These are phyloP conservation scores for Thielaviopsis punctulata DNA, from an alignment of 2,329 filamentous ascomycete genomes.

Conservation along the genomic window DNA sequence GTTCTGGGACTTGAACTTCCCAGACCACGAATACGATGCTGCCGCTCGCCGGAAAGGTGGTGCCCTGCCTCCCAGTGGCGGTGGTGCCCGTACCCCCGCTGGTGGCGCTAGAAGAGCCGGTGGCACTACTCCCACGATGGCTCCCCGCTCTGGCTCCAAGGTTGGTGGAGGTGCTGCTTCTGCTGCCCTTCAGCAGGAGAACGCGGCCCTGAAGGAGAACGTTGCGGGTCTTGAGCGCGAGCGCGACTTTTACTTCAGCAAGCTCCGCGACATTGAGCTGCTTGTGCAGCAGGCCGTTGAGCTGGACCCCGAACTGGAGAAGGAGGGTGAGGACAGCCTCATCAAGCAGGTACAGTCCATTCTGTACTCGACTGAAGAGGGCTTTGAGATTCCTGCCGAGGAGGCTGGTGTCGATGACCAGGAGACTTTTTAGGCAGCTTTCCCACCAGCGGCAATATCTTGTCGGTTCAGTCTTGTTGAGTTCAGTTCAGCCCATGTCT, in stretches of 20 bases:
- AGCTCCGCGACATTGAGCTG: constrained; percentile 90
- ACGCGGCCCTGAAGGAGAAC: constrained; percentile 79
- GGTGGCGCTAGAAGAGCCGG: constrained; percentile 32
- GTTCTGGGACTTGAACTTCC: constrained; percentile 97
- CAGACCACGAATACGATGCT: constrained; percentile 92
- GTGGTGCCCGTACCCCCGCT: constrained; percentile 31
- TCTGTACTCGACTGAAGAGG: constrained; percentile 88
- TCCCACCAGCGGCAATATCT: constrained; percentile 1
- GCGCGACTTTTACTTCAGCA: constrained; percentile 98
- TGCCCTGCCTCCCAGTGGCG: constrained; percentile 34
- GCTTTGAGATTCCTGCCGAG: constrained; percentile 79
- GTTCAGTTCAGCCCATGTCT: background rate
- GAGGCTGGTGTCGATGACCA: constrained; percentile 55
- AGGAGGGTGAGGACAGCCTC: constrained; percentile 70
- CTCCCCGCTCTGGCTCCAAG: constrained; percentile 22
- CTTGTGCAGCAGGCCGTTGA: constrained; percentile 87
- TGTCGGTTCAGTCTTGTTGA: background rate
- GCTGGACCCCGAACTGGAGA: constrained; percentile 80
- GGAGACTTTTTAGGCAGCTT: constrained; percentile 49
- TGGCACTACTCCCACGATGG: constrained; percentile 46
- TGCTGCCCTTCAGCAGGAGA: constrained; percentile 68
- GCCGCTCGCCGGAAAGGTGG: constrained; percentile 67
- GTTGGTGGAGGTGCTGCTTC: constrained; percentile 30
- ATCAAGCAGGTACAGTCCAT: constrained; percentile 95
- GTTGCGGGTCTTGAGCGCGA: constrained; percentile 90